Evolutionary conservation across 306 rosid species (phyloP).

Genomic region (Cucurbita ficifolia): DNA sequence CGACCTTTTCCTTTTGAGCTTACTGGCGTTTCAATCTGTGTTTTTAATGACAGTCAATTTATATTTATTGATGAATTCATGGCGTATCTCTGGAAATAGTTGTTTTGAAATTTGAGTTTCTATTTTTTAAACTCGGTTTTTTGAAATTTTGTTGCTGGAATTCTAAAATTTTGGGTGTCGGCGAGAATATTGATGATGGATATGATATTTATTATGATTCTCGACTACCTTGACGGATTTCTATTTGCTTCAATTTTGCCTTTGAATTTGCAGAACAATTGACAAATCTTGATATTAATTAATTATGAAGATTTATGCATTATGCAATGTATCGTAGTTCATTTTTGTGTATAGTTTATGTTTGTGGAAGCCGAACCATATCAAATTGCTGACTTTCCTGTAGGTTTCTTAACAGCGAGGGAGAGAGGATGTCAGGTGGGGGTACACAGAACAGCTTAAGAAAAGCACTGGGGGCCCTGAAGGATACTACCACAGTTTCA

Average conservation of each 20-base stretch:
- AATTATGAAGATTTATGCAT: background rate
- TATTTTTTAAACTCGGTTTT: background rate
- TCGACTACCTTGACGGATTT: background rate
- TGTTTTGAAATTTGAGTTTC: background rate
- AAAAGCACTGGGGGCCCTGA: slow-evolving; percentile 91
- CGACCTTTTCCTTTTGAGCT: background rate
- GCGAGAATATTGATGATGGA: background rate
- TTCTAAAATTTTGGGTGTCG: background rate
- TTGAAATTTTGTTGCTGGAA: background rate
- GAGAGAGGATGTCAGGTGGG: slow-evolving; percentile 66
- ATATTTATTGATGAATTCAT: background rate
- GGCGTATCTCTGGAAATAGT: background rate
- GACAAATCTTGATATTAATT: background rate
- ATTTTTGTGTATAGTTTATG: background rate
- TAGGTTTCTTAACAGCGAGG: slow-evolving; percentile 27
- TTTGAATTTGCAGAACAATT: background rate
- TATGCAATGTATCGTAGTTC: background rate
- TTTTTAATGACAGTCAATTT: background rate
- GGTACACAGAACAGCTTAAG: slow-evolving; percentile 79
- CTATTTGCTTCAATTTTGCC: background rate
- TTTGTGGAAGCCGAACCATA: background rate
- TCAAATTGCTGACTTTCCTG: slow-evolving; percentile 10
- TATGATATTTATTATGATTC: background rate
- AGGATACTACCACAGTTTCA: slow-evolving; percentile 92
- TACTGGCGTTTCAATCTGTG: background rate